phyloP scores from a whole-genome alignment of 768 basidiomycete species.

The Gyrodon lividus region DNA sequence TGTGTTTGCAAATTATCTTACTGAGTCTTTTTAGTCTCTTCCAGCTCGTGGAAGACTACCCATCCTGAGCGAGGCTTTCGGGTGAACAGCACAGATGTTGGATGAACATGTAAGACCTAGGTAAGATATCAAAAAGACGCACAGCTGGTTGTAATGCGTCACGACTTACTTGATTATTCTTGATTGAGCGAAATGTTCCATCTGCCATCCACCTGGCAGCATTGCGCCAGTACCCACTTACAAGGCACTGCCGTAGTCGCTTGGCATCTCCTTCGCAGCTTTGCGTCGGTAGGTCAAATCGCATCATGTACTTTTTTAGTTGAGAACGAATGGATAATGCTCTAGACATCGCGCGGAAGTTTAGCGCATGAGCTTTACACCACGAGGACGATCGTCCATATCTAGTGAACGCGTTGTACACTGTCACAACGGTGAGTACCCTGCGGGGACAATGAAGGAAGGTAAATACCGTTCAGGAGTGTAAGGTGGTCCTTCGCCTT shows the following conservation, averaged over 20 bases:
- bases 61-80: constrained; percentile 87
- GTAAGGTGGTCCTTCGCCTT: constrained; percentile 84
- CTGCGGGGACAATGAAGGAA: background rate
- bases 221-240: constrained; percentile 92
- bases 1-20: constrained; percentile 35
- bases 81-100: constrained; percentile 92
- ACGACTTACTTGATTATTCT: constrained; percentile 72
- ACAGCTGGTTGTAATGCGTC: background rate
- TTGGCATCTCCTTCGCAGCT: constrained; percentile 90
- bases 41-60: constrained; percentile 94
- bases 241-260: constrained; percentile 82
- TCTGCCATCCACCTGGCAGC: constrained; percentile 89
- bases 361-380: constrained; percentile 91
- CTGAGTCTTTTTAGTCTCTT: constrained; percentile 96
- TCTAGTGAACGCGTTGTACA: constrained; percentile 88
- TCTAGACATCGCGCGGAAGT: constrained; percentile 91
- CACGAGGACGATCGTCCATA: constrained; percentile 85
- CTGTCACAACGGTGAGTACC: constrained; percentile 41
- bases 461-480: constrained; percentile 73
- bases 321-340: constrained; percentile 95
- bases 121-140: constrained; percentile 4
- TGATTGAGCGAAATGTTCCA: constrained; percentile 87
- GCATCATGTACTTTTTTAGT: constrained; percentile 90
- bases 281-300: constrained; percentile 77
- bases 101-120: constrained; percentile 86